Evolutionary conservation across 371 early-diverging fungal genomes (phyloP).

Genomic region (Haplosporangium sp.): DNA sequence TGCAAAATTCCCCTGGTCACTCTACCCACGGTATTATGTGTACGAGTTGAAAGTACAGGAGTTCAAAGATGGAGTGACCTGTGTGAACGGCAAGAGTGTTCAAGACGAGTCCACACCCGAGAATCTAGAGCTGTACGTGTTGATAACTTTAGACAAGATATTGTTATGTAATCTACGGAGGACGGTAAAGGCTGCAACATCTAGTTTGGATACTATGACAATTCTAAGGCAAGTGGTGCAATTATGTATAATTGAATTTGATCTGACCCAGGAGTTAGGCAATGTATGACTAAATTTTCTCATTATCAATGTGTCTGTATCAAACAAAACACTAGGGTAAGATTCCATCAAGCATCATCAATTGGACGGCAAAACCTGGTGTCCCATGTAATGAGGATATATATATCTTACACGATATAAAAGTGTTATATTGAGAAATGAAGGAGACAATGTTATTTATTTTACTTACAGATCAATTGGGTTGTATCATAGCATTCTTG

Average conservation of each 20-base stretch:
- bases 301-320: neutral
- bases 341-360: conserved; percentile 60
- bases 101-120: conserved; percentile 38
- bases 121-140: conserved; percentile 58
- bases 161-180: conserved; percentile 56
- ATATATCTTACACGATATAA: neutral
- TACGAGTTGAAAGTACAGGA: conserved; percentile 57
- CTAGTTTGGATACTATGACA: conserved; percentile 63
- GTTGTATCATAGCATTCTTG: conserved; percentile 23
- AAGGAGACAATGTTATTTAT: neutral
- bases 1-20: conserved; percentile 62
- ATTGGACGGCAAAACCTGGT: conserved; percentile 64
- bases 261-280: neutral
- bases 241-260: neutral
- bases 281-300: neutral
- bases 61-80: conserved; percentile 41
- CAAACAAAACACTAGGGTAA: conserved; percentile 46
- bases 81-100: conserved; percentile 61
- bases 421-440: neutral
- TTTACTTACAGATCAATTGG: neutral
- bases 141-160: conserved; percentile 62
- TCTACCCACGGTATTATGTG: conserved; percentile 62
- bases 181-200: conserved; percentile 58
- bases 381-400: conserved; percentile 52
- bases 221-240: conserved; percentile 58